phyloP scores from a whole-genome alignment of 331 rosid species.

The Saraca asoca region DNA sequence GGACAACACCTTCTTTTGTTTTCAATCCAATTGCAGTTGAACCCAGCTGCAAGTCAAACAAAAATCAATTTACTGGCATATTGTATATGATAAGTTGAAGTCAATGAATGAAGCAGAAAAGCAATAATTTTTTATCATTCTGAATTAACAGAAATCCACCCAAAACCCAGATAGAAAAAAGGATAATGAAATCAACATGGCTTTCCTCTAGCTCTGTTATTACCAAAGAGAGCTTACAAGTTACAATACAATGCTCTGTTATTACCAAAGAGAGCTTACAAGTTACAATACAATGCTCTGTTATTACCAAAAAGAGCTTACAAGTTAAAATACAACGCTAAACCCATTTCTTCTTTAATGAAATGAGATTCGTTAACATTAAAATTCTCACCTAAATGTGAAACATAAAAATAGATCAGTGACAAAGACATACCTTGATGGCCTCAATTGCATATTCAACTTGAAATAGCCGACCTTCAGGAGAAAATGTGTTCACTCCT shows the following conservation, averaged over 20 bases:
- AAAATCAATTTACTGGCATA: slow-evolving; percentile 17
- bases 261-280: background rate
- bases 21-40: slow-evolving; percentile 95
- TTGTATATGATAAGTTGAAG: too few species aligned
- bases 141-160: background rate
- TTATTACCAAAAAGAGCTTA: background rate
- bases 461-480: slow-evolving; percentile 96
- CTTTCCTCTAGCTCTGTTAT: background rate
- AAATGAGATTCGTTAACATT: background rate
- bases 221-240: background rate
- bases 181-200: background rate
- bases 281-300: background rate
- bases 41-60: slow-evolving; percentile 64
- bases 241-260: background rate
- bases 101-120: too few species aligned
- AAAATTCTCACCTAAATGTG: background rate
- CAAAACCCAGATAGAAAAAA: background rate
- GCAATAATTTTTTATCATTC: background rate
- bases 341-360: background rate
- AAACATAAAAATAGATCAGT: slow-evolving; percentile 1
- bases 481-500: slow-evolving; percentile 97
- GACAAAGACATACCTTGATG: slow-evolving; percentile 61
- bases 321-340: background rate
- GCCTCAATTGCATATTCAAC: slow-evolving; percentile 99
- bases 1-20: slow-evolving; percentile 95